These are phyloP conservation scores for Hypoxylon crocopeplum DNA, from an alignment of 495 filamentous ascomycete species.

Conservation along the genomic window DNA sequence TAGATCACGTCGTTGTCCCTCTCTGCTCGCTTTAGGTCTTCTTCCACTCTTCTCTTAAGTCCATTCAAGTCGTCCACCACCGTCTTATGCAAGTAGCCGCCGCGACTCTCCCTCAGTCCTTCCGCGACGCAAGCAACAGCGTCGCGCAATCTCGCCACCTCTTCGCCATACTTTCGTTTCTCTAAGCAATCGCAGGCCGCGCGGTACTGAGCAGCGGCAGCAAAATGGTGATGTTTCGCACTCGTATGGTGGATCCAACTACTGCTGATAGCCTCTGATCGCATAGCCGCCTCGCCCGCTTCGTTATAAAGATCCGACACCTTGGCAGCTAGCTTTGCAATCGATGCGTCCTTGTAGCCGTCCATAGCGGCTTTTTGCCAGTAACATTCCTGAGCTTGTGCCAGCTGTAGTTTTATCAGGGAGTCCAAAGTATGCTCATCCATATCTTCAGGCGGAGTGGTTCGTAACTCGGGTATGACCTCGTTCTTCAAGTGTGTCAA, in stretches of 20 bases:
- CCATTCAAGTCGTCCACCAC: constrained; percentile 84
- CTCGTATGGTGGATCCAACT: constrained; percentile 99
- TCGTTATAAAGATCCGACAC: constrained; percentile 91
- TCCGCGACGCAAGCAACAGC: constrained; percentile 84
- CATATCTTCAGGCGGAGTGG: constrained; percentile 89
- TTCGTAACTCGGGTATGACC: constrained; percentile 84
- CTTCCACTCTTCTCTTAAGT: constrained; percentile 79
- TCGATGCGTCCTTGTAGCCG: constrained; percentile 85
- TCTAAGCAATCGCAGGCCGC: constrained; percentile 92
- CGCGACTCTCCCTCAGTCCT: constrained; percentile 79
- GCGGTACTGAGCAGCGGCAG: constrained; percentile 93
- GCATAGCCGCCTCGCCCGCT: constrained; percentile 84
- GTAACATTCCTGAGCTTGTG: constrained; percentile 95
- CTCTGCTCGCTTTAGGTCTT: constrained; percentile 90
- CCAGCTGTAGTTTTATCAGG: constrained; percentile 81
- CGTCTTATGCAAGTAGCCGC: constrained; percentile 78
- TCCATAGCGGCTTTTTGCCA: constrained; percentile 98
- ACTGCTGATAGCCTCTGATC: constrained; percentile 85
- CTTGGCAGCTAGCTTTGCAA: constrained; percentile 88
- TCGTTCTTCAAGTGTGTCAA: constrained; percentile 77
- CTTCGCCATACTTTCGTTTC: constrained; percentile 93
- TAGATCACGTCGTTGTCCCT: constrained; percentile 98
- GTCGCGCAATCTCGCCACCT: constrained; percentile 86
- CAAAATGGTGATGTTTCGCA: constrained; percentile 97
- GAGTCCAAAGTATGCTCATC: constrained; percentile 85